phyloP scores from a whole-genome alignment of 306 rosid genomes.

The Canavalia gladiata region DNA sequence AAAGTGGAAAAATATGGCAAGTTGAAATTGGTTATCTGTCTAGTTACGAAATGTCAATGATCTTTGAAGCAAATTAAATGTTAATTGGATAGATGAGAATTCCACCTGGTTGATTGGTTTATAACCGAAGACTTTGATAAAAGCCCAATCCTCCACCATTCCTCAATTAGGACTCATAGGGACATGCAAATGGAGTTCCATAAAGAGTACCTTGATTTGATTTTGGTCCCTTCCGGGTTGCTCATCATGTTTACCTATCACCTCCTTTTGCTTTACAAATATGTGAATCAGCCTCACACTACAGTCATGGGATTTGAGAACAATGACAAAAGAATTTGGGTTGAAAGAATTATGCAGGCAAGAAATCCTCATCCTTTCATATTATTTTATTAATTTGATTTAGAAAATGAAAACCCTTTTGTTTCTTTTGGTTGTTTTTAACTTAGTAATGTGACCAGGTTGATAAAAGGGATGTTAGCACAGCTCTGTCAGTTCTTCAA shows the following conservation, averaged over 20 bases:
- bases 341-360: constrained; percentile 76
- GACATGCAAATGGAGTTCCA: constrained; percentile 58
- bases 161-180: constrained; percentile 5
- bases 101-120: constrained; percentile 4
- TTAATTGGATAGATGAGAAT: constrained; percentile 38
- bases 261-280: constrained; percentile 69
- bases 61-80: constrained; percentile 22
- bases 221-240: constrained; percentile 77
- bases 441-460: constrained; percentile 45
- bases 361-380: constrained; percentile 19
- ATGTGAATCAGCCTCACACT: constrained; percentile 66
- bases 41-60: constrained; percentile 23
- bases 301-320: constrained; percentile 84
- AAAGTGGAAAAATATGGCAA: constrained; percentile 21
- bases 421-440: background rate
- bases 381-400: background rate
- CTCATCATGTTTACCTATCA: constrained; percentile 77
- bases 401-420: background rate
- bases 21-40: constrained; percentile 3
- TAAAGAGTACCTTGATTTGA: constrained; percentile 72
- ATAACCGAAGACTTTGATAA: constrained; percentile 34
- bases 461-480: constrained; percentile 55
- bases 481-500: constrained; percentile 65
- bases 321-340: constrained; percentile 80
- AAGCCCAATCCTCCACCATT: constrained; percentile 20